Base-by-base conservation (phyloP, 139 green algal genomes). In the Spirogloea muscicola region DNA sequence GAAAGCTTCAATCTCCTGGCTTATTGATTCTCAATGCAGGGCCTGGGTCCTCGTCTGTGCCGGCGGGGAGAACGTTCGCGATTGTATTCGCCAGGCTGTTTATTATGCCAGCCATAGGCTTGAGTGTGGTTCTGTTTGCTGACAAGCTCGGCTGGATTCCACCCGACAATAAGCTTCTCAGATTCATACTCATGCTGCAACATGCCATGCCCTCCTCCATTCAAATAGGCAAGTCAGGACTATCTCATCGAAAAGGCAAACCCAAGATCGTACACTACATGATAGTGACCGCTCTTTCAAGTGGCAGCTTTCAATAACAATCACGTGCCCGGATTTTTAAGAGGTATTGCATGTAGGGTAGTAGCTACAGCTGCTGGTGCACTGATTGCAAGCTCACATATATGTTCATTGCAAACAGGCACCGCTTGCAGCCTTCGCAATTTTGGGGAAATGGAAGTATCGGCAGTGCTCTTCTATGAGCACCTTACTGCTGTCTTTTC, bases 191-290 rank as follows among this genome's bases (percentile, higher is more conserved):
- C 5, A 27, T 74, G 33, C 21, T 74, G 7, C 66, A 74, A 13
- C 66, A 74, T 39, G n/a, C 66, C 29, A 74, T 74, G 66, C 66
- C 66, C 25, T 65, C 66, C 4, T 74, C 66, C 43, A 74, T 74
- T 39, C 66, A 74, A 68, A 40, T 74, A 33, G 66, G 66, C 64
- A 40, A 44, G 63, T 27, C 48, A 31, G 40, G 36, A 10, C 29
- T 27, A 42, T 64, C 10, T 16, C 55, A 64, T 16, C 10, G 10
- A 42, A 42, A 13, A 10, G 10, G 10, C 16, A 10, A 42, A 10
- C 39, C 36, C 29, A 9, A 42, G 29, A 9, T 64, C 55, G 10
- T 42, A 13, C 39, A 9, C 10, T 13, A 64, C 36, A 40, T 13
- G 29, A 9, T 40, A 21, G 55, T 13, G 10, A 64, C 36, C 10